Conservation (phyloP, 2,329 filamentous ascomycete species). For the Colletotrichum agaves region DNA sequence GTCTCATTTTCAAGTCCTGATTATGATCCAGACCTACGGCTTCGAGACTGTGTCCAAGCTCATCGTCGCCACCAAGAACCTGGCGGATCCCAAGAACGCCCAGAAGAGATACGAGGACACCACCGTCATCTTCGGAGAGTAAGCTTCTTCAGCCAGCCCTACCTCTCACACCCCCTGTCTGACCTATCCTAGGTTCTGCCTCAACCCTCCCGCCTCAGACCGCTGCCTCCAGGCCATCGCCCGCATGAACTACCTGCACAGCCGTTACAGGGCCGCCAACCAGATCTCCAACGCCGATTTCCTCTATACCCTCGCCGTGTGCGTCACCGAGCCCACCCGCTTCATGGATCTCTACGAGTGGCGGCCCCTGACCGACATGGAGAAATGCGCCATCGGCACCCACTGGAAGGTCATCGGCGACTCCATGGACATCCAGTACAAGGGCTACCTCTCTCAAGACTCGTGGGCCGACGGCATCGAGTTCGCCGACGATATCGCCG, state of each 20-base stretch:
- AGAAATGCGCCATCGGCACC: conserved; percentile 72
- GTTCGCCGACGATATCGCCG: conserved; percentile 59
- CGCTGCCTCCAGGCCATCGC: conserved; percentile 50
- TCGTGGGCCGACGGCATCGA: conserved; percentile 62
- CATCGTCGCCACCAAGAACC: conserved; percentile 49
- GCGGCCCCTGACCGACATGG: conserved; percentile 73
- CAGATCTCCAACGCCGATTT: conserved; percentile 52
- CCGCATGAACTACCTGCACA: conserved; percentile 54
- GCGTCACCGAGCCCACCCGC: conserved; percentile 71
- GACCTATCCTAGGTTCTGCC: conserved; percentile 43
- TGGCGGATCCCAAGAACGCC: conserved; percentile 45
- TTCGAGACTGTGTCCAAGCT: conserved; percentile 51
- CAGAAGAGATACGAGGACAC: conserved; percentile 57
- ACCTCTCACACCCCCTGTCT: neutral
- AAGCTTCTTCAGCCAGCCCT: conserved; percentile 22
- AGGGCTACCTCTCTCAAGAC: conserved; percentile 48
- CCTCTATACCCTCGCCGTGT: conserved; percentile 61
- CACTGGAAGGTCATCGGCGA: conserved; percentile 80
- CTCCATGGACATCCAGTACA: conserved; percentile 72
- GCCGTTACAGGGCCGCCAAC: conserved; percentile 48
- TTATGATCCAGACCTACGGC: conserved; percentile 50
- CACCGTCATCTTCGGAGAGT: conserved; percentile 50
- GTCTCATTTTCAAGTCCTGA: neutral
- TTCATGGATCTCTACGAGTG: conserved; percentile 77
- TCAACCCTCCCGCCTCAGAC: conserved; percentile 49